These are phyloP conservation scores for Beauveria varroae DNA, from an alignment of 2,329 filamentous ascomycete species.

Conservation along the genomic window DNA sequence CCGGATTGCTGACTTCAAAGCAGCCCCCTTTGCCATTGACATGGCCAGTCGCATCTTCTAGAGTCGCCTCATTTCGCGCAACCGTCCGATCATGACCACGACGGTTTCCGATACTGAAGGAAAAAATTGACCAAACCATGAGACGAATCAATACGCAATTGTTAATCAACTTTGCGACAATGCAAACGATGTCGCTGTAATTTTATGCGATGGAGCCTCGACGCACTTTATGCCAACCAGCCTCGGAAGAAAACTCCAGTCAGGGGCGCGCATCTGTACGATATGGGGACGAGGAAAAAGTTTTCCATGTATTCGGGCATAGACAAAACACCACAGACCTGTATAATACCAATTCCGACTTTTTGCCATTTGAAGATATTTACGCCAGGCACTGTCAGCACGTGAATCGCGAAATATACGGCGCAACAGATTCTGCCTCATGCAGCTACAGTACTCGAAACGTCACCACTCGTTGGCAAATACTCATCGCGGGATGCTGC, in stretches of 20 bases:
- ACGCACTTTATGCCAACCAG: not conserved
- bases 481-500: not conserved
- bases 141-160: not conserved
- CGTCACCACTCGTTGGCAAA: not conserved
- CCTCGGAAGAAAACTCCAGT: not conserved
- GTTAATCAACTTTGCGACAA: not conserved
- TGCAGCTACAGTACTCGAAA: not conserved
- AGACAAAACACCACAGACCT: slow-evolving; percentile 5
- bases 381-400: not conserved
- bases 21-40: slow-evolving; percentile 53
- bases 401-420: not conserved
- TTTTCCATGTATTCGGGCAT: not conserved
- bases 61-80: slow-evolving; percentile 6
- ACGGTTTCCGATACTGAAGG: not conserved
- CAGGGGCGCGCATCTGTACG: slow-evolving; percentile 5
- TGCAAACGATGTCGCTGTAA: not conserved
- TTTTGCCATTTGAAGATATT: not conserved
- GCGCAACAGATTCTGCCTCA: too few relatives aligned
- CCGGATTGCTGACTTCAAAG: slow-evolving; percentile 1
- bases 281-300: not conserved
- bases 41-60: slow-evolving; percentile 39
- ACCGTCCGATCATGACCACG: not conserved
- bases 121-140: not conserved
- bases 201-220: not conserved
- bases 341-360: not conserved